Base-by-base conservation (phyloP, 257 asterid genomes). In the Voacanga thouarsii region DNA sequence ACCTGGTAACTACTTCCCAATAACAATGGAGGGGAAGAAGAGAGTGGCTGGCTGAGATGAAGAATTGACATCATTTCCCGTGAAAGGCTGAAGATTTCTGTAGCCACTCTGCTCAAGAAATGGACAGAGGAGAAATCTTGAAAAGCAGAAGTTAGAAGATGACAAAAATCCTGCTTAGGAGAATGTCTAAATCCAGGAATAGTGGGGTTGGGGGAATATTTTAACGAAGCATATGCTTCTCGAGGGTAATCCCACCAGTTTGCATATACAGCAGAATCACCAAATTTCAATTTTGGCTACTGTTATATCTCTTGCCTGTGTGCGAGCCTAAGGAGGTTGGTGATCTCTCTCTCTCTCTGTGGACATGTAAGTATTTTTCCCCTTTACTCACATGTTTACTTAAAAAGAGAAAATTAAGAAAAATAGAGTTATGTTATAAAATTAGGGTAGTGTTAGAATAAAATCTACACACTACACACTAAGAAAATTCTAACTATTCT, bases 11-110 rank as follows among this genome's bases (percentile, higher is more conserved):
- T 70, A 64, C 68, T 67, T 76, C 84, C 72, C 82, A 73, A 65
- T 50, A 82, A 77, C 2, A 81, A 75, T n/a, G 87, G 87, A 65
- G 81, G 72, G 6, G 85, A 74, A 65, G 88, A 78, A 49, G 82
- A 59, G 75, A 74, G 68, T n/a, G 82, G 82, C 65, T 72, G n/a
- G 78, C 74, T 57, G 61, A 88, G 59, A 72, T 87, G 93, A 82
- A 87, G 87, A 70, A 82, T 45, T 70, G 90, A 80, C 98, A 93
- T 93, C 3, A 66, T 77, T n/a, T 26, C 50, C 44, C 63, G 61
- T 56, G 21, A 63, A 41, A 45, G 63, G 21, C 4, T 37, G 59
- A 72, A 74, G 50, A 45, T 79, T 70, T 61, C 68, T 37, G 12
- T 5, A 23, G 60, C 41, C 64, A 30, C 43, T 45, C 47, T 70